Percentiles rank a stretch among this genome's conserved stretches.
Evolutionary conservation across 2,329 filamentous ascomycete genomes (phyloP).

Genomic region (Fusarium agapanthi): DNA sequence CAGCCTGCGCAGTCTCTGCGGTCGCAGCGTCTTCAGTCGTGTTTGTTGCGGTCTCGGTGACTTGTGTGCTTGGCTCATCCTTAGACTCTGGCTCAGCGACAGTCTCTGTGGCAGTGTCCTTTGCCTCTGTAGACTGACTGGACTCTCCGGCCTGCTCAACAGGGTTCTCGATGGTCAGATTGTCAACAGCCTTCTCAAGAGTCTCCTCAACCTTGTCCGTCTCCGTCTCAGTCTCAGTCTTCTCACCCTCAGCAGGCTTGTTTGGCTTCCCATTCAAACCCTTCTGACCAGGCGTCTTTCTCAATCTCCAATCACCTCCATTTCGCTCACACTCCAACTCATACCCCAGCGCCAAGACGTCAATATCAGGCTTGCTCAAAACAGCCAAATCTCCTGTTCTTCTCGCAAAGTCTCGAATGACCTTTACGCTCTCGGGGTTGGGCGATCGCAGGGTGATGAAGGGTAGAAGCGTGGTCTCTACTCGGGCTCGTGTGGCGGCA

Average conservation of each 20-base stretch:
- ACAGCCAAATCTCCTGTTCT: constrained; percentile 90
- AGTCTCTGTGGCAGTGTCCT: background rate
- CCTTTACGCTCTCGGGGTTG: constrained; percentile 77
- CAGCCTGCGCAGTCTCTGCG: background rate
- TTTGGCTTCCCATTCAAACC: constrained; percentile 72
- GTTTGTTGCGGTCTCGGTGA: background rate
- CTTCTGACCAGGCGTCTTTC: constrained; percentile 82
- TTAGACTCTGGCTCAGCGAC: background rate
- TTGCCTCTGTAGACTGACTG: background rate
- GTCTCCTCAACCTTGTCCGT: background rate
- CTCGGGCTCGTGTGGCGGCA: constrained; percentile 77
- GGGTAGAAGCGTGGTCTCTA: constrained; percentile 85
- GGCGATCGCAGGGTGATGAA: constrained; percentile 84
- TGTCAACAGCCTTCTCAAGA: constrained; percentile 22
- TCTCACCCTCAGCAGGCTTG: constrained; percentile 28
- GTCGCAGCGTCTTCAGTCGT: background rate
- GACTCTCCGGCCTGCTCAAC: constrained; percentile 8
- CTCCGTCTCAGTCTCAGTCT: constrained; percentile 6
- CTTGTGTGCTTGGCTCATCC: background rate
- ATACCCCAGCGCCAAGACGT: constrained; percentile 89
- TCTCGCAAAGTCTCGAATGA: constrained; percentile 85
- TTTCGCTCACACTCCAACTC: constrained; percentile 94
- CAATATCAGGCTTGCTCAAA: constrained; percentile 87
- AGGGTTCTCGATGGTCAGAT: constrained; percentile 22
- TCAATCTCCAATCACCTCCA: constrained; percentile 85